These are phyloP conservation scores for Hypoxylon sp. DNA, from an alignment of 2,329 filamentous ascomycete species.

Conservation along the genomic window DNA sequence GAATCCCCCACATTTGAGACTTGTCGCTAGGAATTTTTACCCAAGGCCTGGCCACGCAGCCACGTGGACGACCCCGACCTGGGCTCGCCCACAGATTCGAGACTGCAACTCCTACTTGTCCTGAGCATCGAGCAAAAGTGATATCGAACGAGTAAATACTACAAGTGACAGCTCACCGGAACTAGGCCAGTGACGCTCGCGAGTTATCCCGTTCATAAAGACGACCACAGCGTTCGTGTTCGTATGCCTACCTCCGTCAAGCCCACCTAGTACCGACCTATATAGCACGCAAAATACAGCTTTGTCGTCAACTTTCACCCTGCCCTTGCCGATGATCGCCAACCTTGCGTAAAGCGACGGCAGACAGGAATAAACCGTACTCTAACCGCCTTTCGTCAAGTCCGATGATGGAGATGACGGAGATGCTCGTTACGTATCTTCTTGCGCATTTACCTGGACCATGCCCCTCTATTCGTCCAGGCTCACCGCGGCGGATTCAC, in stretches of 20 bases:
- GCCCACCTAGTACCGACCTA: too few species aligned
- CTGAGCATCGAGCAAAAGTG: background rate
- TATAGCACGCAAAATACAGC: too few species aligned
- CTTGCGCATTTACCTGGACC: too few species aligned
- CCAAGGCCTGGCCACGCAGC: constrained; percentile 7
- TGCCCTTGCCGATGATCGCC: background rate
- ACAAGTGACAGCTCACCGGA: constrained; percentile 17
- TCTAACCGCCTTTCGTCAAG: too few species aligned
- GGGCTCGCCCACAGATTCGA: constrained; percentile 5
- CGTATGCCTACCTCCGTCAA: too few species aligned
- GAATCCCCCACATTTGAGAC: constrained; percentile 19
- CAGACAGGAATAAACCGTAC: background rate
- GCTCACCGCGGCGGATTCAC: background rate
- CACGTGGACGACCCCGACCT: constrained; percentile 23
- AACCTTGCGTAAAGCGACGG: background rate
- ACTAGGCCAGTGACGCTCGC: background rate
- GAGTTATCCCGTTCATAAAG: background rate
- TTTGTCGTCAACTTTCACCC: background rate
- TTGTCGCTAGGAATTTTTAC: constrained; percentile 13
- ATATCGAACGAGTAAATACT: background rate
- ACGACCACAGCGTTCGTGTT: background rate
- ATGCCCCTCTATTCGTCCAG: background rate
- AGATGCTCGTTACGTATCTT: background rate
- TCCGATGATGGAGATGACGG: background rate
- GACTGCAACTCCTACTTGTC: constrained; percentile 7